Conservation (phyloP, 306 rosid species). For the Prinsepia uniflora region DNA sequence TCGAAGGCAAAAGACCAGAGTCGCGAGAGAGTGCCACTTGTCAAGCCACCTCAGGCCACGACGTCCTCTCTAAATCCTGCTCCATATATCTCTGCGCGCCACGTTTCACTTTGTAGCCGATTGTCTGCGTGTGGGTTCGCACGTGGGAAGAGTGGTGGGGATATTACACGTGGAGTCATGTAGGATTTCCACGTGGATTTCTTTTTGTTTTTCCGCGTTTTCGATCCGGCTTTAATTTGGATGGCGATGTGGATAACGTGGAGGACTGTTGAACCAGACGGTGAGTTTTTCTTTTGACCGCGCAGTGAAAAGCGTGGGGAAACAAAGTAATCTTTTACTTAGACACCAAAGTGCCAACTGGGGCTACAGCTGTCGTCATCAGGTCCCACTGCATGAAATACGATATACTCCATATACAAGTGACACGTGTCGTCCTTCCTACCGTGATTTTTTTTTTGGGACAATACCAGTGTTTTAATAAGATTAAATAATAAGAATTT, state of each 20-base stretch:
- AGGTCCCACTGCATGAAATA: background rate
- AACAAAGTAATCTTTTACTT: background rate
- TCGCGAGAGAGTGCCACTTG: conserved; percentile 50
- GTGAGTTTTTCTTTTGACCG: background rate
- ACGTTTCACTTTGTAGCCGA: conserved; percentile 45
- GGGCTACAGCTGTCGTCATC: background rate
- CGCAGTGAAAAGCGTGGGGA: background rate
- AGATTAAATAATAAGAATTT: no score
- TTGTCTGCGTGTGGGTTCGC: conserved; percentile 28
- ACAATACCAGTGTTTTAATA: no score
- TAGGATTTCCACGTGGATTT: background rate
- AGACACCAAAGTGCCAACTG: background rate
- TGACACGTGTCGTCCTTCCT: no score
- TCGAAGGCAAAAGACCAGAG: conserved; percentile 24
- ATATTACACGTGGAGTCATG: background rate
- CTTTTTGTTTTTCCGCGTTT: background rate
- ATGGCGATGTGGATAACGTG: conserved; percentile 6
- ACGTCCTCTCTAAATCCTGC: conserved; percentile 30
- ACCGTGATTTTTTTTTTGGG: no score
- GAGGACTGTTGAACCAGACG: background rate
- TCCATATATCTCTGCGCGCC: conserved; percentile 50
- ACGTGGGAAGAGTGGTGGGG: background rate
- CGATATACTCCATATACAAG: no score
- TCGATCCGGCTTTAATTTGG: background rate
- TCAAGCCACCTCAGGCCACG: conserved; percentile 43